Conservation (phyloP, 768 basidiomycete genomes). For the Imleria badia region DNA sequence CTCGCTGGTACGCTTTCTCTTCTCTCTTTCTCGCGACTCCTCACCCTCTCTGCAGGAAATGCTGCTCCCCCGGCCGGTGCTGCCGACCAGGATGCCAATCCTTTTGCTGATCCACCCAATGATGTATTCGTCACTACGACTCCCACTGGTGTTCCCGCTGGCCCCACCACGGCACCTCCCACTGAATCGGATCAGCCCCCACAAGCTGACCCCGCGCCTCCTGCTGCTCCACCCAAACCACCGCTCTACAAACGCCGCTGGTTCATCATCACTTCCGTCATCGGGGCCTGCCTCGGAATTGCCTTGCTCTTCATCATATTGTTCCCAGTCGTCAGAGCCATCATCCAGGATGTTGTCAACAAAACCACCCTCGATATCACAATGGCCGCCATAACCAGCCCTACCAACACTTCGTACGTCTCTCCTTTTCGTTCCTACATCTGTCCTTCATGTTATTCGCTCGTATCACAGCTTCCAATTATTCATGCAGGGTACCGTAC, state of each 20-base stretch:
- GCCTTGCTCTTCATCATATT: slow-evolving; percentile 65
- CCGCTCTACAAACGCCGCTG: slow-evolving; percentile 62
- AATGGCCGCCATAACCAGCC: slow-evolving; percentile 47
- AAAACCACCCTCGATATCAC: slow-evolving; percentile 53
- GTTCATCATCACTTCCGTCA: slow-evolving; percentile 60
- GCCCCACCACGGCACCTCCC: neutral
- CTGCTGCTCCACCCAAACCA: slow-evolving; percentile 13
- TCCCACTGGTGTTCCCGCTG: slow-evolving; percentile 2
- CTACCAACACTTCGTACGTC: slow-evolving; percentile 58
- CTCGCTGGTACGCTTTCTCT: slow-evolving; percentile 6
- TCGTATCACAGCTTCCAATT: slow-evolving; percentile 46
- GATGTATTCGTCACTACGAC: slow-evolving; percentile 5
- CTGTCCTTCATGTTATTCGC: slow-evolving; percentile 8
- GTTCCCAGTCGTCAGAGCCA: slow-evolving; percentile 66
- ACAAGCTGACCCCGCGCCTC: neutral
- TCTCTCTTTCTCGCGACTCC: too few species aligned
- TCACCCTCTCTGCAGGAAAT: slow-evolving; percentile 10
- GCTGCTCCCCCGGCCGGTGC: slow-evolving; percentile 4
- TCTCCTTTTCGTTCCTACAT: too few species aligned
- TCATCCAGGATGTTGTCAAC: slow-evolving; percentile 64
- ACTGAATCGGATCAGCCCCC: neutral
- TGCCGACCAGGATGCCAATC: neutral
- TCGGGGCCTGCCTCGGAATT: slow-evolving; percentile 53
- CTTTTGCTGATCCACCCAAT: slow-evolving; percentile 13
- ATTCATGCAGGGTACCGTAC: slow-evolving; percentile 52